Percentiles rank a stretch among this genome's conserved stretches.
Evolutionary conservation across 306 rosid genomes (phyloP).

Genomic region (Pueraria montana): DNA sequence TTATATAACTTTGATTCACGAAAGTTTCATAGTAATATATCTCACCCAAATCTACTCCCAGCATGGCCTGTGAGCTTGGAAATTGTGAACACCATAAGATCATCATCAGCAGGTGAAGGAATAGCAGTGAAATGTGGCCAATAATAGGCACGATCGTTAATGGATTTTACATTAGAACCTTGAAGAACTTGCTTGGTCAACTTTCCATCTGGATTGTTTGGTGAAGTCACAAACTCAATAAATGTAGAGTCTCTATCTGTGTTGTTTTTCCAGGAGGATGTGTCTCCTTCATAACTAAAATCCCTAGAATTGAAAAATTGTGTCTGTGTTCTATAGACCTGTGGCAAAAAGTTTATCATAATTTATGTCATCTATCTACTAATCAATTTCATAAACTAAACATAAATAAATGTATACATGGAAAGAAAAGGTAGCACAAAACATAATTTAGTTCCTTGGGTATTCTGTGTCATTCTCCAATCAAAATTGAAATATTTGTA

Average conservation of each 20-base stretch:
- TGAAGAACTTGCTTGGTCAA: conserved; percentile 46
- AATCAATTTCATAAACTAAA: background rate
- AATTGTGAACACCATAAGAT: conserved; percentile 57
- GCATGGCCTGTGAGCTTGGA: conserved; percentile 73
- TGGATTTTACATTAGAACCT: conserved; percentile 50
- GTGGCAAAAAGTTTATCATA: background rate
- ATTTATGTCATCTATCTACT: background rate
- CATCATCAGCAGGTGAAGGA: conserved; percentile 61
- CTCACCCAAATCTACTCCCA: conserved; percentile 62
- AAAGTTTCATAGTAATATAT: background rate
- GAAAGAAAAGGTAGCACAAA: too few species aligned
- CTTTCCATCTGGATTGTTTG: conserved; percentile 72
- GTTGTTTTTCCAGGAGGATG: conserved; percentile 46
- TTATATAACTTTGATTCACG: background rate
- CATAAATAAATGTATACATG: background rate
- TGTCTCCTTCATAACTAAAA: conserved; percentile 57
- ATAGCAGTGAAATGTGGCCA: conserved; percentile 74
- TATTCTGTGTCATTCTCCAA: background rate
- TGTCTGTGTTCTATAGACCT: conserved; percentile 49
- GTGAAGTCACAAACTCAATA: conserved; percentile 72
- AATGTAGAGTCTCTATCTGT: conserved; percentile 17
- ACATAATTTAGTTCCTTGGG: background rate
- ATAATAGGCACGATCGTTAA: conserved; percentile 58
- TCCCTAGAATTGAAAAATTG: conserved; percentile 44
- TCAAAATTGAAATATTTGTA: too few species aligned